Evolutionary conservation across 768 basidiomycete species (phyloP), one percentile per base, ranked within the genome.

Genomic region (Tulasnella sp.): DNA sequence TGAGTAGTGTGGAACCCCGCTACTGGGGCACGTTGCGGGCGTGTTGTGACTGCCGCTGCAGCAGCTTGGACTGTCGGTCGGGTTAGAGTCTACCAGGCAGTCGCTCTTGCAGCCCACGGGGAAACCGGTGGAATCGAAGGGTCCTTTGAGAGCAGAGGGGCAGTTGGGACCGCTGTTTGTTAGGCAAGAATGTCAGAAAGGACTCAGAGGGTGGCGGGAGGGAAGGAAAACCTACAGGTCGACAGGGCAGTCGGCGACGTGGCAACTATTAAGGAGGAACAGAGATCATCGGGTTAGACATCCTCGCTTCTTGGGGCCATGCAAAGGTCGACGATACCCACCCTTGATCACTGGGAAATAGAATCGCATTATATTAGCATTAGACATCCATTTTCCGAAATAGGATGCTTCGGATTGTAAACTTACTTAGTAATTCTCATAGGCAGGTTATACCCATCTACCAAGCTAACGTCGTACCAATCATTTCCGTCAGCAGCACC

Each of bases 21-120:
- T 70, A 16, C 26, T 37, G 26, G 81, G 81, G 72, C 81, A 82
- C 18, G 81, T 82, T 81, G 79, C 81, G 80, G 78, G n/a, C 77
- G 80, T 79, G 46, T 32, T 78, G 77, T 78, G 57, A 37, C 40
- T 40, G 2, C 79, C 79, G 37, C 35, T 73, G 79, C 79, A 79
- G 72, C 79, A 79, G 42, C 20, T 23, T 1, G 76, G 48, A 11
- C 67, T 72, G 79, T 79, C 78, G 35, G 46, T 42, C 5, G 79
- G 79, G 77, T 78, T 79, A 5, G 44, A 23, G 35, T 79, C 79
- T 37, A 79, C 79, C 4, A 78, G 40, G 29, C 79, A 79, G 70
- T 78, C 79, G 57, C 70, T 73, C 70, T 79, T 79, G 77, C 79
- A 79, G 23, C 77, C 79, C 35, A 79, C 39, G 2, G 72, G 71